Evolutionary conservation across 495 filamentous ascomycete species (phyloP).

Genomic region (Astrocystis sublimbata): DNA sequence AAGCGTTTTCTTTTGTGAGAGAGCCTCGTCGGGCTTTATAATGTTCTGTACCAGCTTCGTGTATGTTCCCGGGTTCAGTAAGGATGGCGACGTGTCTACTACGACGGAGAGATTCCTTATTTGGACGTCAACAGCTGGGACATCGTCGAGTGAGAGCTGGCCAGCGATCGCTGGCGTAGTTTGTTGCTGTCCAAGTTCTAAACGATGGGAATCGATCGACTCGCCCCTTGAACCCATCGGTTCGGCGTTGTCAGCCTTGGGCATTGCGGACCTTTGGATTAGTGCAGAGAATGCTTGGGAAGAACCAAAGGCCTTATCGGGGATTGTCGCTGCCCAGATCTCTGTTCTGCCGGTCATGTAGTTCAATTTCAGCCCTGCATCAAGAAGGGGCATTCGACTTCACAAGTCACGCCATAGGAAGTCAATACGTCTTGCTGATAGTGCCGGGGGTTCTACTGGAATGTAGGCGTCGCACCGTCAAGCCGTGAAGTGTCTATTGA

Average conservation of each 20-base stretch:
- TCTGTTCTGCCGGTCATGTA: background rate
- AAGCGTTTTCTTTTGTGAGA: slow-evolving; percentile 32
- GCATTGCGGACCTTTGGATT: background rate
- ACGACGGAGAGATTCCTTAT: slow-evolving; percentile 57
- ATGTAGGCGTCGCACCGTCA: background rate
- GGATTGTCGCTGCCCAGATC: background rate
- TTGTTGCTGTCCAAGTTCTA: slow-evolving; percentile 21
- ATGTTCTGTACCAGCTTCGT: slow-evolving; percentile 20
- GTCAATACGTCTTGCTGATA: background rate
- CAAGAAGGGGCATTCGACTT: background rate
- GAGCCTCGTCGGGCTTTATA: slow-evolving; percentile 30
- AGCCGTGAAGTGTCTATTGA: background rate
- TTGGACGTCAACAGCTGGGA: slow-evolving; percentile 59
- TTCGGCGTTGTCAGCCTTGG: background rate
- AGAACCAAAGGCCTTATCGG: background rate
- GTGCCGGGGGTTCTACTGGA: background rate
- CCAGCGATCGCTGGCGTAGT: slow-evolving; percentile 21
- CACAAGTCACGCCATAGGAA: background rate
- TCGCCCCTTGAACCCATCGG: background rate
- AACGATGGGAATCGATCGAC: background rate
- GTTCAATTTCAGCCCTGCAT: background rate
- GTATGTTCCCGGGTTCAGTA: slow-evolving; percentile 31
- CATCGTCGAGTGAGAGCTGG: slow-evolving; percentile 60
- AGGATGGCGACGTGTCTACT: slow-evolving; percentile 52
- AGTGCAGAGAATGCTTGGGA: background rate